Evolutionary conservation across 2,329 filamentous ascomycete species (phyloP).

Genomic region (Diplodia intermedia): DNA sequence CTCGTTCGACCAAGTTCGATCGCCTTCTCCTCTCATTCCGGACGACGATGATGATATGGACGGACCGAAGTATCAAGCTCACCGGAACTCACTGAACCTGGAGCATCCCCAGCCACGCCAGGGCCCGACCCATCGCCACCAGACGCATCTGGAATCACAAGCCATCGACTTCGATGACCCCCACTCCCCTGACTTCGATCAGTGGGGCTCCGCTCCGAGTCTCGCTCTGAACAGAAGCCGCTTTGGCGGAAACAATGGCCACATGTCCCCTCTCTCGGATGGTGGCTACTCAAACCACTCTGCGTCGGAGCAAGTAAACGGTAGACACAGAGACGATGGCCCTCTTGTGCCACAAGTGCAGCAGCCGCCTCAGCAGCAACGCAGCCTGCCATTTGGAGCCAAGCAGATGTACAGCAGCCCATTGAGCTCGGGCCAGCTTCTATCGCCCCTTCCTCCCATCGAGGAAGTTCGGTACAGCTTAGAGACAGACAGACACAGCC

Average conservation of each 20-base stretch:
- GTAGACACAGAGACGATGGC: conserved; percentile 62
- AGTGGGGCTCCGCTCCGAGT: conserved; percentile 57
- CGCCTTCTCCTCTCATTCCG: conserved; percentile 62
- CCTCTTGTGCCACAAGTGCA: conserved; percentile 59
- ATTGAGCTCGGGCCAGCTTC: conserved; percentile 46
- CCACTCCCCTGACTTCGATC: conserved; percentile 51
- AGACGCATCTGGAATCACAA: conserved; percentile 74
- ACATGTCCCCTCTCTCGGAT: conserved; percentile 49
- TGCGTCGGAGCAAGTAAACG: conserved; percentile 45
- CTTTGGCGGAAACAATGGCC: conserved; percentile 45
- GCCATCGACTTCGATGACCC: conserved; percentile 68
- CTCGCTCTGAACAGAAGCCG: conserved; percentile 49
- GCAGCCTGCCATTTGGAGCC: conserved; percentile 21
- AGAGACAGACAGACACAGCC: conserved; percentile 50
- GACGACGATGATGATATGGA: conserved; percentile 52
- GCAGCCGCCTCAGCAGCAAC: conserved; percentile 8
- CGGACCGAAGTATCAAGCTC: conserved; percentile 81
- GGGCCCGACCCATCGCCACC: conserved; percentile 76
- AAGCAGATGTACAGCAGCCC: conserved; percentile 49
- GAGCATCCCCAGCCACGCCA: conserved; percentile 80
- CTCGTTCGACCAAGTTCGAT: conserved; percentile 37
- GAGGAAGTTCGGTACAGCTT: conserved; percentile 59
- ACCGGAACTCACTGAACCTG: conserved; percentile 79
- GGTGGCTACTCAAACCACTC: conserved; percentile 49
- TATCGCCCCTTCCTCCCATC: conserved; percentile 57